A percentile compares a stretch with the other conserved stretches of the same genome.
phyloP scores from a whole-genome alignment of 2,329 filamentous ascomycete species.

The Chrysosporium queenslandicum region DNA sequence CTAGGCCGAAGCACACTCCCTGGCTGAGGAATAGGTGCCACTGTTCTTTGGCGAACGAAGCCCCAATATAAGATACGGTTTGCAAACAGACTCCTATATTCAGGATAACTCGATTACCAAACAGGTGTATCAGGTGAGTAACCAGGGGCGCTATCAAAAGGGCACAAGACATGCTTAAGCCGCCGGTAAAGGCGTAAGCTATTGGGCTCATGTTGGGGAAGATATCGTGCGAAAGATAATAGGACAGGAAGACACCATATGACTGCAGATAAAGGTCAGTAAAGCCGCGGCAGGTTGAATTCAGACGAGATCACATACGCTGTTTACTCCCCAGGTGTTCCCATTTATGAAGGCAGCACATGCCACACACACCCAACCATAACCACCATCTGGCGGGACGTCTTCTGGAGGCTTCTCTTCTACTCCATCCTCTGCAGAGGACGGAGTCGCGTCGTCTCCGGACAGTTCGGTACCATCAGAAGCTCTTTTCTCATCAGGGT shows the following conservation, averaged over 20 bases:
- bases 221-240: conserved; percentile 47
- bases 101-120: conserved; percentile 46
- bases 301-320: conserved; percentile 32
- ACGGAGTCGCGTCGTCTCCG: neutral
- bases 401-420: conserved; percentile 29
- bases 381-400: conserved; percentile 45
- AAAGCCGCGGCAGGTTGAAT: neutral
- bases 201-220: conserved; percentile 48
- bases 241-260: conserved; percentile 50
- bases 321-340: conserved; percentile 68
- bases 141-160: conserved; percentile 49
- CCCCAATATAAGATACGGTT: conserved; percentile 45
- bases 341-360: conserved; percentile 51
- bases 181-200: conserved; percentile 52
- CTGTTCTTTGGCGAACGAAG: conserved; percentile 46
- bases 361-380: conserved; percentile 53
- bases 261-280: conserved; percentile 22
- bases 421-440: conserved; percentile 14
- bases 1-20: conserved; percentile 52
- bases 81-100: conserved; percentile 48
- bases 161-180: conserved; percentile 49
- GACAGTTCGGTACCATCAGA: neutral
- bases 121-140: conserved; percentile 44
- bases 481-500: neutral
- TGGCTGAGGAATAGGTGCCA: conserved; percentile 54